Evolutionary conservation across 495 filamentous ascomycete species (phyloP), one percentile per base, ranked within the genome.

Genomic region (Evansstolkia leycettana): DNA sequence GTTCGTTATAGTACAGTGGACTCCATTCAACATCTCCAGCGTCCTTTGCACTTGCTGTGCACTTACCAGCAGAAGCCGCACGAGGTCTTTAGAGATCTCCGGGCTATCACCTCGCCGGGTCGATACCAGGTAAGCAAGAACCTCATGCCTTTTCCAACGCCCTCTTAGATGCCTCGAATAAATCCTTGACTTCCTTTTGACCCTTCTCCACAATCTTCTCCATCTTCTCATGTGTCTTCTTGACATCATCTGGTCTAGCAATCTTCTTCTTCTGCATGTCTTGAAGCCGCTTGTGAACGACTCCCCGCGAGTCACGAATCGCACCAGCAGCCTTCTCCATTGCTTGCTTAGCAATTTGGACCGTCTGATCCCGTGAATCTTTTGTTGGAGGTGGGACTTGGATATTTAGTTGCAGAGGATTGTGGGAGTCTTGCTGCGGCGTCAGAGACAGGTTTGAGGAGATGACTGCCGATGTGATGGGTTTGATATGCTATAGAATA

Each of bases 191-290:
- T 40, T 76, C 77, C 39, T 62, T 70, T 46, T 75, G 68, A 33
- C 72, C 69, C 49, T 76, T 76, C 40, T 87, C 79, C 25, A 82
- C 74, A 37, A 82, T 44, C 60, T 84, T 84, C 47, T 86, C 79
- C 71, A 87, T 71, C 61, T 73, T 68, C 32, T 73, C 69, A 28
- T 75, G 67, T 5, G 78, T 73, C 50, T 74, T 78, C 43, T 72
- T 63, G 49, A 76, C 58, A 52, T 84, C 74, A 53, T 90, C 84
- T 13, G 73, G 71, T 36, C 72, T 42, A 10, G 68, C 74, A 14
- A 62, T 41, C 42, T 81, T 69, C 36, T 60, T 54, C 33, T 70
- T 56, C 42, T 75, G 64, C 56, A 73, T 65, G 29, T 62, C 67
- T 59, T 81, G 73, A 25, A 80, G 59, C 40, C 67, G 73, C 52